phyloP scores from a whole-genome alignment of 768 basidiomycete genomes.

The Pulveroboletus sp. region DNA sequence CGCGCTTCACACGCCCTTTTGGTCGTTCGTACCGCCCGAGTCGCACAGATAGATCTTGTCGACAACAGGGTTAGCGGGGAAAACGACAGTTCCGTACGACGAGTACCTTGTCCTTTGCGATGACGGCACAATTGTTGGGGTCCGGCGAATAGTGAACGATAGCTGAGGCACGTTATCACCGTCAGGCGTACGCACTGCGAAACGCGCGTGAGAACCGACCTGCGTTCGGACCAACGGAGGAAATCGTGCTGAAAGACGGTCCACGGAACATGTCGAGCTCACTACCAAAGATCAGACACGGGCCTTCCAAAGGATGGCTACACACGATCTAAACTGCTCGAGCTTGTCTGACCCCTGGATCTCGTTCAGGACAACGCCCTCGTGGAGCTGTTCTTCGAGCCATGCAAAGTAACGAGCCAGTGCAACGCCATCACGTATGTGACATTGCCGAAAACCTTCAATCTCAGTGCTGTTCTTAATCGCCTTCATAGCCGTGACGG shows the following conservation, averaged over 20 bases:
- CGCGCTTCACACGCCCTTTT: background rate
- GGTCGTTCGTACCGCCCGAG: slow-evolving; percentile 59
- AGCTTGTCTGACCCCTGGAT: slow-evolving; percentile 75
- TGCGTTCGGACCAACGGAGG: slow-evolving; percentile 87
- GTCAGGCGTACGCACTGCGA: background rate
- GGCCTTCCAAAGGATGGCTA: slow-evolving; percentile 6
- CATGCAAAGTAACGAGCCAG: slow-evolving; percentile 89
- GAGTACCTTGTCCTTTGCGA: slow-evolving; percentile 67
- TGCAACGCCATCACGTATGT: slow-evolving; percentile 88
- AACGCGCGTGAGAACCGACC: slow-evolving; percentile 42
- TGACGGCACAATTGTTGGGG: slow-evolving; percentile 62
- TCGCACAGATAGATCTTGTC: slow-evolving; percentile 72
- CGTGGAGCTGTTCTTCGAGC: slow-evolving; percentile 79
- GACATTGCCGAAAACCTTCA: slow-evolving; percentile 83
- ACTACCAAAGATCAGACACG: slow-evolving; percentile 34
- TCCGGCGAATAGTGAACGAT: slow-evolving; percentile 93
- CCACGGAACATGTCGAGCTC: slow-evolving; percentile 79
- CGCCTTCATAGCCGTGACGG: slow-evolving; percentile 73
- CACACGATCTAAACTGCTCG: slow-evolving; percentile 77
- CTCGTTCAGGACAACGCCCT: slow-evolving; percentile 64
- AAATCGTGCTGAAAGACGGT: slow-evolving; percentile 88
- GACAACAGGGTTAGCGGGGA: slow-evolving; percentile 35
- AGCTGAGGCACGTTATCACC: slow-evolving; percentile 38
- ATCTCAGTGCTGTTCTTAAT: slow-evolving; percentile 80
- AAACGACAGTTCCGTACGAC: background rate